Evolutionary conservation across 2,329 filamentous ascomycete genomes (phyloP).

Genomic region (Aspergillus vadensis): DNA sequence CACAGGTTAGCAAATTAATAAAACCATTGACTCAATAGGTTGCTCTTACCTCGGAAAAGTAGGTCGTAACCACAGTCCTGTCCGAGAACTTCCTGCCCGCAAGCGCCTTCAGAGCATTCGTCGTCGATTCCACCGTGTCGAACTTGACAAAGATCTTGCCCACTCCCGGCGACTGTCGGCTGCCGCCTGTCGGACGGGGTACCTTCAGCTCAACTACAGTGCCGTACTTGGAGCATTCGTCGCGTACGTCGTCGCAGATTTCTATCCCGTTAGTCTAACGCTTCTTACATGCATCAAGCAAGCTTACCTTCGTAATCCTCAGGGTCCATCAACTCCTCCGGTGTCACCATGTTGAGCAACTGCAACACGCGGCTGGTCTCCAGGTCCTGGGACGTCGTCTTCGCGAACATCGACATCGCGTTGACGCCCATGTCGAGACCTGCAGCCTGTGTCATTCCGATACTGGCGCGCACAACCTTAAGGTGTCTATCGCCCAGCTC

Average conservation of each 20-base stretch:
- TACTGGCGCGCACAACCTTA: conserved; percentile 84
- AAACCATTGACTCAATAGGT: neutral
- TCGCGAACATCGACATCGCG: conserved; percentile 96
- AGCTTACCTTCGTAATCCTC: conserved; percentile 89
- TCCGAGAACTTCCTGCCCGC: conserved; percentile 96
- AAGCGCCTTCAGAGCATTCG: conserved; percentile 82
- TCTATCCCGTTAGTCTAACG: conserved; percentile 56
- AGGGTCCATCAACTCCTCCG: conserved; percentile 88
- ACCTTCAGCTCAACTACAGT: conserved; percentile 86
- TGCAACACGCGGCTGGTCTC: conserved; percentile 85
- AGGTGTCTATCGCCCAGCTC: conserved; percentile 84
- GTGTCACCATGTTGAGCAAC: conserved; percentile 96
- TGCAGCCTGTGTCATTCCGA: conserved; percentile 88
- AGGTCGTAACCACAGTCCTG: conserved; percentile 92
- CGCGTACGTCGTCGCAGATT: conserved; percentile 91
- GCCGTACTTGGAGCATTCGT: conserved; percentile 92
- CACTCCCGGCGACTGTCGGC: conserved; percentile 81
- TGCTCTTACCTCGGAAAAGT: conserved; percentile 79
- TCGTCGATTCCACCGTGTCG: conserved; percentile 72
- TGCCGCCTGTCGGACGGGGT: conserved; percentile 79
- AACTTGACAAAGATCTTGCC: conserved; percentile 99
- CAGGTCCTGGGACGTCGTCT: conserved; percentile 75
- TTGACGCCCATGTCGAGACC: conserved; percentile 95
- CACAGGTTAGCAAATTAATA: conserved; percentile 27
- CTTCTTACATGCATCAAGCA: neutral